Conservation (phyloP, 768 basidiomycete species). For the Termitomyces sp. region DNA sequence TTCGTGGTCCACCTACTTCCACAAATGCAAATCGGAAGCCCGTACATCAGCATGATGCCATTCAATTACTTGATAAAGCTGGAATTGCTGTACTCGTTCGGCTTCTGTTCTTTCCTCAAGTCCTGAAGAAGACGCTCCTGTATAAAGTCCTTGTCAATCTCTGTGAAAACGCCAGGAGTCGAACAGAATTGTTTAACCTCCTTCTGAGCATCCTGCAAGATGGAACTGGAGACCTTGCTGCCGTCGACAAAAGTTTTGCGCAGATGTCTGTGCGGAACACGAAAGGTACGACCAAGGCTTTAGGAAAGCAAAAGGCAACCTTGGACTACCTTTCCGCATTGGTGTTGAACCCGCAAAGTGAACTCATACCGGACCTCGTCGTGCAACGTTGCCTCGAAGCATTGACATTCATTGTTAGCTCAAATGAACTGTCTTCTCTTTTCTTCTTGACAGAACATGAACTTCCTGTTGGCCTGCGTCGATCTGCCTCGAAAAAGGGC, state of each 20-base stretch:
- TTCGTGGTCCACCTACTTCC: slow-evolving; percentile 22
- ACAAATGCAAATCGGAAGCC: slow-evolving; percentile 40
- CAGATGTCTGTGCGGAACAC: slow-evolving; percentile 76
- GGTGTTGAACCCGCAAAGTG: slow-evolving; percentile 52
- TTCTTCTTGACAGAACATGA: slow-evolving; percentile 98
- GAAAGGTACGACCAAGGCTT: slow-evolving; percentile 50
- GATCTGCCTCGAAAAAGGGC: slow-evolving; percentile 71
- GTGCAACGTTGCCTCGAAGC: slow-evolving; percentile 94
- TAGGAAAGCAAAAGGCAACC: slow-evolving; percentile 64
- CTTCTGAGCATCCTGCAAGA: slow-evolving; percentile 93
- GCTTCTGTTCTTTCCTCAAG: slow-evolving; percentile 94
- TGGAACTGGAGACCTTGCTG: slow-evolving; percentile 85
- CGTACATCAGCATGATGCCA: slow-evolving; percentile 70
- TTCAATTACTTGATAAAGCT: slow-evolving; percentile 86
- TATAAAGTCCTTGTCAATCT: slow-evolving; percentile 91
- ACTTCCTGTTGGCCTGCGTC: slow-evolving; percentile 69
- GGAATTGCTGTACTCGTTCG: slow-evolving; percentile 87
- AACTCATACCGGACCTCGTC: slow-evolving; percentile 86
- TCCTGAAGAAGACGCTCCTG: slow-evolving; percentile 76
- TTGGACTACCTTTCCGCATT: slow-evolving; percentile 47
- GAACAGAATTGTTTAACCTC: slow-evolving; percentile 90
- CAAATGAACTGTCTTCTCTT: slow-evolving; percentile 77
- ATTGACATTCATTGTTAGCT: slow-evolving; percentile 77
- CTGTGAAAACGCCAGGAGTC: slow-evolving; percentile 90
- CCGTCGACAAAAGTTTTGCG: slow-evolving; percentile 90